Base-by-base conservation (phyloP, 257 asterid genomes). In the Ballota nigra region DNA sequence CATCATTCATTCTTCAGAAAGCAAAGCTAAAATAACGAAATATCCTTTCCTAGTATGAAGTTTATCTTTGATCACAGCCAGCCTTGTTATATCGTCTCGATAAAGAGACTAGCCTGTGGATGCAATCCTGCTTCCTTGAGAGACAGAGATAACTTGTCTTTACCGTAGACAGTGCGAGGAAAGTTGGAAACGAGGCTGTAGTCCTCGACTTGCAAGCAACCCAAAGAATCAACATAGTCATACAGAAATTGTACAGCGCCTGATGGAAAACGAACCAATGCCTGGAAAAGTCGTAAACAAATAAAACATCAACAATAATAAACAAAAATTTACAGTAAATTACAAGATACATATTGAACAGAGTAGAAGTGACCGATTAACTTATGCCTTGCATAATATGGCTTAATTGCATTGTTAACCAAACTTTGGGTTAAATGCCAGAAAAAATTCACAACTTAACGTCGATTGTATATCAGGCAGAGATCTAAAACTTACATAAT, bases 21-120 rank as follows among this genome's bases (percentile, higher is more conserved):
- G 67, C 75, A 70, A n/a, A 56, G 31, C 47, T 23, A 53, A 58
- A 6, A 22, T 24, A 41, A 40, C 6, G 47, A 31, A 58, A 64
- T 28, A 47, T 47, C 22, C 4, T n/a, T n/a, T 47, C 55, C 59
- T 52, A 51, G 5, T 19, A 52, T 52, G 2, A 16, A 49, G 53
- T 73, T 45, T 28, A 22, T 69, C 65, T 16, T n/a, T 4, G 60
- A 41, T 61, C 51, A 23, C 62, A n/a, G 4, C 66, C 62, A 2
- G 11, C n/a, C n/a, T n/a, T n/a, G 80, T 40, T 78, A 86, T 13
- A 78, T 86, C 73, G 81, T 67, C 83, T 95, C 99, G 66, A 95
- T 88, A 9, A 89, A 95, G 73, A 95, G 94, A 78, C 98, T 87
- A 55, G 97, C 98, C 82, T 95, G 99, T 45, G 99, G 98, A 79